A percentile compares a stretch with the other conserved stretches of the same genome.
Conservation (phyloP, 1,284 basidiomycete genomes). For the Marasmius sp. region DNA sequence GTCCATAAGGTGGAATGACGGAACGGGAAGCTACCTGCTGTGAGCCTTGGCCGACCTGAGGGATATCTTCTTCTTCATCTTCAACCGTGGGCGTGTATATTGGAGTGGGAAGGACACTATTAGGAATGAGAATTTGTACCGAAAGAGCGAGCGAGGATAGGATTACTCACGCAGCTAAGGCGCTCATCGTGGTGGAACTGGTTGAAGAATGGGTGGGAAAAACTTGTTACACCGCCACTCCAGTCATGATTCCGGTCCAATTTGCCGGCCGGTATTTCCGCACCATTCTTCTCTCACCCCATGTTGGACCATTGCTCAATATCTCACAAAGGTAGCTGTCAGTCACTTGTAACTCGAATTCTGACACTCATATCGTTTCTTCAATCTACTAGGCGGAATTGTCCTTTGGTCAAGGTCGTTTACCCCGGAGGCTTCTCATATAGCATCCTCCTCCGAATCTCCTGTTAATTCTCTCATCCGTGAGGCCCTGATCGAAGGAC, state of each 20-base stretch:
- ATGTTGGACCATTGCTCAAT: constrained; percentile 92
- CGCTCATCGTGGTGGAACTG: constrained; percentile 45
- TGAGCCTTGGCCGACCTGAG: constrained; percentile 31
- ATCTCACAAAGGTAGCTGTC: constrained; percentile 76
- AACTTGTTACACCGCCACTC: background rate
- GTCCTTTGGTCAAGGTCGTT: constrained; percentile 93
- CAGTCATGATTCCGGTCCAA: background rate
- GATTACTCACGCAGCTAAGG: constrained; percentile 55
- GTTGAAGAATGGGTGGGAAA: constrained; percentile 8
- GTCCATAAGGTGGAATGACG: constrained; percentile 79
- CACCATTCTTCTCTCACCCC: background rate
- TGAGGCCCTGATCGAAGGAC: constrained; percentile 87
- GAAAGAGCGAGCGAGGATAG: constrained; percentile 1
- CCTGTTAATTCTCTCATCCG: constrained; percentile 90
- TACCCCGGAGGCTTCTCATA: constrained; percentile 77
- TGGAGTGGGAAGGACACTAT: constrained; percentile 68
- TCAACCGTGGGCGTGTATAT: constrained; percentile 50
- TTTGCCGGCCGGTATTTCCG: background rate
- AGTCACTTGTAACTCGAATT: background rate
- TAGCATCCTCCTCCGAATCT: constrained; percentile 76
- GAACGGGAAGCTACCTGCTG: constrained; percentile 53
- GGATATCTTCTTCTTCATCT: constrained; percentile 57
- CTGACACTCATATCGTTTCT: constrained; percentile 4
- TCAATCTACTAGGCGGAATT: constrained; percentile 66
- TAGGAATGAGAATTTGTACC: constrained; percentile 3